Conservation (phyloP, 1,139 yeast genomes). For the Saccharomycopsis crataegensis region DNA sequence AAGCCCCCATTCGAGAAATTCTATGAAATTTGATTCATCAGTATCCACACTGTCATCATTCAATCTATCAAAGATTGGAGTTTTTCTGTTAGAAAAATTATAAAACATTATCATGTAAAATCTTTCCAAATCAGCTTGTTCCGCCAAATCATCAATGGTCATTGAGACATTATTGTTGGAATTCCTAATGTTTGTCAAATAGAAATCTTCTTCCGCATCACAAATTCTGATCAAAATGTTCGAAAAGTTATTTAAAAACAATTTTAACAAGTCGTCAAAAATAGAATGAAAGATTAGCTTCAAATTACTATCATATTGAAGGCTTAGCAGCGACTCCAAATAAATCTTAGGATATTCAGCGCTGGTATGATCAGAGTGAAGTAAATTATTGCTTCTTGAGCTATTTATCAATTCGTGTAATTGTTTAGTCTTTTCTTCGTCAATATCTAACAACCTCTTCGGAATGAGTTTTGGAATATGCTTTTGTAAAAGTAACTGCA, state of each 20-base stretch:
- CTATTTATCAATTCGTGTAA: slow-evolving; percentile 19
- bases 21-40: slow-evolving; percentile 7
- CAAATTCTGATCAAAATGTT: slow-evolving; percentile 72
- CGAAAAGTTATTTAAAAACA: slow-evolving; percentile 67
- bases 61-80: not conserved
- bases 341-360: slow-evolving; percentile 11
- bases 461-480: slow-evolving; percentile 53
- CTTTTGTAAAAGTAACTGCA: slow-evolving; percentile 59
- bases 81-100: slow-evolving; percentile 20
- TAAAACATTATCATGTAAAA: slow-evolving; percentile 74
- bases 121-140: slow-evolving; percentile 79
- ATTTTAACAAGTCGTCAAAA: slow-evolving; percentile 48
- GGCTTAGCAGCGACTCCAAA: slow-evolving; percentile 6
- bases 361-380: not conserved
- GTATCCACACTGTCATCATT: not conserved
- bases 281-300: slow-evolving; percentile 24
- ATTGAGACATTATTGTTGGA: not conserved
- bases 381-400: not conserved
- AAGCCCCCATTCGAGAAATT: slow-evolving; percentile 19
- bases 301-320: slow-evolving; percentile 4
- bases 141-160: slow-evolving; percentile 45
- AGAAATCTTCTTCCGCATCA: slow-evolving; percentile 79
- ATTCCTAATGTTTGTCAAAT: slow-evolving; percentile 42
- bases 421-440: slow-evolving; percentile 29
- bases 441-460: slow-evolving; percentile 35